Conservation (phyloP, 371 early-diverging fungal species). For the Rhizopus microsporus region DNA sequence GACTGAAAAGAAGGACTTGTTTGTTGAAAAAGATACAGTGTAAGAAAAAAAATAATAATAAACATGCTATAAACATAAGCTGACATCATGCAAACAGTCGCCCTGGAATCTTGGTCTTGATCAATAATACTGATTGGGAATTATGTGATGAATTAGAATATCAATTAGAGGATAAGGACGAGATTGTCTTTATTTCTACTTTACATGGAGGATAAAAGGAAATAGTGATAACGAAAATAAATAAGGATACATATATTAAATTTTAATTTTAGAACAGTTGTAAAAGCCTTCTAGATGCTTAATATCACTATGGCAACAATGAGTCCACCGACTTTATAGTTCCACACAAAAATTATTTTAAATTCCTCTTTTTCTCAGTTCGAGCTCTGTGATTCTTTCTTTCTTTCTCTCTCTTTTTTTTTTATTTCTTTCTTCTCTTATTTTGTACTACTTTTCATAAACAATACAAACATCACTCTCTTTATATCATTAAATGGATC, state of each 20-base stretch:
- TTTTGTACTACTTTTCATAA: too few species aligned
- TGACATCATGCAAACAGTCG: constrained; percentile 55
- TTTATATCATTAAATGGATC: constrained; percentile 11
- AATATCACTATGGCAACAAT: too few species aligned
- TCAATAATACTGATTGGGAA: constrained; percentile 97
- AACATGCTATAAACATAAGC: not conserved
- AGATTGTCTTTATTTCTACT: constrained; percentile 93
- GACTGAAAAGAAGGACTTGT: constrained; percentile 83
- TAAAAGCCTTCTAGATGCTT: too few species aligned
- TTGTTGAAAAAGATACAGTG: constrained; percentile 85
- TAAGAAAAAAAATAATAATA: constrained; percentile 36
- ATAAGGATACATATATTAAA: too few species aligned
- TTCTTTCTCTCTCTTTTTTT: not conserved
- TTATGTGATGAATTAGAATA: constrained; percentile 90
- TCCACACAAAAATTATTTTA: too few species aligned
- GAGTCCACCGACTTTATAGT: too few species aligned
- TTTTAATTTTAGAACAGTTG: too few species aligned
- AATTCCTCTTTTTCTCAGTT: too few species aligned
- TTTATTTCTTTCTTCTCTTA: not conserved
- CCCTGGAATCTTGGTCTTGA: constrained; percentile 93
- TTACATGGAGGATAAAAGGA: constrained; percentile 85
- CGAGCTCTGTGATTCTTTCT: not conserved
- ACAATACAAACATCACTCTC: not conserved
- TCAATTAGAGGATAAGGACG: constrained; percentile 72
- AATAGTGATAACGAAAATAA: not conserved